These are phyloP conservation scores for Aspergillus nomiae DNA, from an alignment of 2,329 filamentous ascomycete species.

Conservation along the genomic window DNA sequence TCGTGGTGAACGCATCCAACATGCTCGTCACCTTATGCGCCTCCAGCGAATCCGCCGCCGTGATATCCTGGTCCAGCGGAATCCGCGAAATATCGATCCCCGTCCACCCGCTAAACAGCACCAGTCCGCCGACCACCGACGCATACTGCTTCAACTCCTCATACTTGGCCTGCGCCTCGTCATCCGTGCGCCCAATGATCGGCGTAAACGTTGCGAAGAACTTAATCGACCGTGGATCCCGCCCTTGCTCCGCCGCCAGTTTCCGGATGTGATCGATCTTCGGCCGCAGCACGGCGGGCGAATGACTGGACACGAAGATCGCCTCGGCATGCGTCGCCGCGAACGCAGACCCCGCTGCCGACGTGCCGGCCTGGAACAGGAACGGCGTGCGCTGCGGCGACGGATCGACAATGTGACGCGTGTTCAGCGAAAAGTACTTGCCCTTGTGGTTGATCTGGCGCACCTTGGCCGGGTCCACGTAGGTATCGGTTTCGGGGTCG, in stretches of 20 bases:
- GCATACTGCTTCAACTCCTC: conserved; percentile 56
- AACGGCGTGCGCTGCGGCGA: conserved; percentile 55
- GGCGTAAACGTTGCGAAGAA: conserved; percentile 57
- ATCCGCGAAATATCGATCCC: conserved; percentile 62
- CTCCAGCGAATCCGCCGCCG: conserved; percentile 56
- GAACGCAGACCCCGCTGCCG: conserved; percentile 58
- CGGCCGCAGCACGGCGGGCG: conserved; percentile 50
- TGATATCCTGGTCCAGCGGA: conserved; percentile 60
- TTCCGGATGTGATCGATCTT: conserved; percentile 57
- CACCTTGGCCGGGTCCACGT: conserved; percentile 61
- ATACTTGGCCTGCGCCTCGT: conserved; percentile 57
- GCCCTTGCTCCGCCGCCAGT: conserved; percentile 53
- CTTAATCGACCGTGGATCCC: conserved; percentile 60
- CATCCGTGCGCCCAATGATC: conserved; percentile 53
- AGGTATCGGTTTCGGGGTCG: conserved; percentile 57
- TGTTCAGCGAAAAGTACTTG: conserved; percentile 54
- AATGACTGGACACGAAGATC: conserved; percentile 61
- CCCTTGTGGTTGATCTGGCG: conserved; percentile 63
- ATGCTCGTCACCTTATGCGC: conserved; percentile 55
- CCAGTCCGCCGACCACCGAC: conserved; percentile 56
- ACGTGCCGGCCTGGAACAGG: conserved; percentile 49
- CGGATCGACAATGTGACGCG: conserved; percentile 55
- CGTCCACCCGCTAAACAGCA: conserved; percentile 60
- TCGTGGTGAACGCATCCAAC: conserved; percentile 52
- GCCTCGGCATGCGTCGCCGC: conserved; percentile 62